Conservation (phyloP, 2,329 filamentous ascomycete genomes). For the Cordyceps militaris region DNA sequence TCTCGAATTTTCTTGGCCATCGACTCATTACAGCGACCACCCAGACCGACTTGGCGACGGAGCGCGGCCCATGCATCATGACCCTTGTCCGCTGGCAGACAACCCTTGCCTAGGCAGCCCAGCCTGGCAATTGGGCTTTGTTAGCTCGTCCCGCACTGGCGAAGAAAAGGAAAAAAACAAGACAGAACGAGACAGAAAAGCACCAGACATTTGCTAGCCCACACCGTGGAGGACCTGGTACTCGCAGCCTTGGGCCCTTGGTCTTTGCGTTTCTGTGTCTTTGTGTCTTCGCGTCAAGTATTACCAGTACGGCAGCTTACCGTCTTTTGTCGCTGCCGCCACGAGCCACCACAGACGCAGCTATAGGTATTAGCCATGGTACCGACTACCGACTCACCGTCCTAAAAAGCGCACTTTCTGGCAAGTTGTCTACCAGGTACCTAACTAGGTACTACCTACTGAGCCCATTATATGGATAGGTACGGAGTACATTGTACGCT, state of each 20-base stretch:
- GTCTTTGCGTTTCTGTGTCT: background rate
- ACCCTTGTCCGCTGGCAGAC: background rate
- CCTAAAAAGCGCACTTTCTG: background rate
- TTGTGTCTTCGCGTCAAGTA: background rate
- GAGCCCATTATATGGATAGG: background rate
- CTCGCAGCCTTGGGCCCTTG: constrained; percentile 9
- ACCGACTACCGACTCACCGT: background rate
- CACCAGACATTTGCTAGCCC: background rate
- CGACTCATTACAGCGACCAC: constrained; percentile 3
- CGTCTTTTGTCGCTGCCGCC: constrained; percentile 9
- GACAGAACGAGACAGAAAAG: background rate
- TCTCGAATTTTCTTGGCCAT: constrained; percentile 1
- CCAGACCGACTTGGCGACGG: constrained; percentile 3
- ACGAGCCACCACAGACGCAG: background rate
- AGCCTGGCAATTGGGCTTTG: background rate
- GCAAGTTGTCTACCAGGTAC: background rate
- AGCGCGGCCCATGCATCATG: constrained; percentile 7
- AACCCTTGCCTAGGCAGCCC: constrained; percentile 9
- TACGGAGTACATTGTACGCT: background rate
- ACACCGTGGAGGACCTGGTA: constrained; percentile 7
- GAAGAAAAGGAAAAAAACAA: constrained; percentile 3
- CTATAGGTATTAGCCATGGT: background rate
- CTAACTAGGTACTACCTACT: background rate
- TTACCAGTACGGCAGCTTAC: constrained; percentile 3
- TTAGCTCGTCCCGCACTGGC: constrained; percentile 3